Evolutionary conservation across 345 rosid species (phyloP), one percentile per base, ranked within the genome.

Genomic region (Pistacia atlantica): DNA sequence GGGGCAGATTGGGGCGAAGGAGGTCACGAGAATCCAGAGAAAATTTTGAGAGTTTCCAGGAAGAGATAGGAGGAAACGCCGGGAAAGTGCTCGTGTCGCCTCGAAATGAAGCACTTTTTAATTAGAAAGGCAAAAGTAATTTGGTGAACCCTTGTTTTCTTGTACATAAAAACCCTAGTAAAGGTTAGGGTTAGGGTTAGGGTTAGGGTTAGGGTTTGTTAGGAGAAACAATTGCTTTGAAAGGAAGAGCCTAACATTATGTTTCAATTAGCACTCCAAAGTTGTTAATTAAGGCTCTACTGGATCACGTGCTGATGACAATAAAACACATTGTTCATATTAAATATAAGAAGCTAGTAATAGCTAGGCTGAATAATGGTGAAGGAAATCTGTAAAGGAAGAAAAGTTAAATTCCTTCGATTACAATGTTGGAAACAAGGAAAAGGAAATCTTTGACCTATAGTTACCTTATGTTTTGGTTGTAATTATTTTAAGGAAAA

Each of bases 31-130:
- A 89, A 86, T 86, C 92, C 83, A 88, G 84, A 80, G 74, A 78
- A 60, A 74, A 56, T 75, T 54, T 82, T 83, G 86, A 83, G 88
- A 80, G 83, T 87, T 83, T 90, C 89, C 76, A 86, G 71, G 87
- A 73, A 71, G 59, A 75, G 79, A 84, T 90, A 89, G 94, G 97
- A 93, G 90, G 90, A 93, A 89, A 88, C 95, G 88, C 94, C 91
- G 91, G 97, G 89, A 91, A 93, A 91, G 95, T 91, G 95, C 91
- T 86, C 97, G 93, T 88, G 98, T 90, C 93, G 87, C 93, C 97
- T 91, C 90, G 97, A 86, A 80, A 82, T 76, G 63, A 77, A 69
- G 71, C 79, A 73, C n/a, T 35, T 20, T 42, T 42, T 5, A 42
- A 7, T 42, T 56, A 54, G 70, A 81, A 80, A 80, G 81, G 81